Evolutionary conservation across 2,329 filamentous ascomycete species (phyloP), one percentile per base, ranked within the genome.

Genomic region (Fusarium brevicatenulatum): DNA sequence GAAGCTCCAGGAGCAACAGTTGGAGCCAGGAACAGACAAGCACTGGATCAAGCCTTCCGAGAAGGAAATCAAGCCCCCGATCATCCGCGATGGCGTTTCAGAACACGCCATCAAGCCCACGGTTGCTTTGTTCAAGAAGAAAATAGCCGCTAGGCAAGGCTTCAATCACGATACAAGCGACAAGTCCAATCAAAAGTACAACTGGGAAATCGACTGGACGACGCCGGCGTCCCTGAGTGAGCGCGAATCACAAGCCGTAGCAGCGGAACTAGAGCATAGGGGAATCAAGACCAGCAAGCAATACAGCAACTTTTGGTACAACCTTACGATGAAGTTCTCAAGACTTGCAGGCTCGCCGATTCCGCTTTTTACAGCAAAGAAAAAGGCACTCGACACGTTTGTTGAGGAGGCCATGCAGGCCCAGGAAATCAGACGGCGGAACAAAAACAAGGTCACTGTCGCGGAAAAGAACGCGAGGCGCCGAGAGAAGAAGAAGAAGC

Each of bases 21-120:
- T 63, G 4, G 42, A 58, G 44, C 39, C 56, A 10, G 61, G 43
- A 34, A 25, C 50, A 4, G 32, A 58, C 32, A 55, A 28, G 18
- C 63, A 49, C n/a, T 65, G 47, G 39, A n/a, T 25, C 23, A 72
- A 70, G 23, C 66, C 55, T 19, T 16, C 46, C 4, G 56, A 62
- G 25, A 65, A 63, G 47, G 63, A 69, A 37, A 54, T 70, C 39
- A 73, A 73, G 49, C 74, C 74, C 37, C n/a, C 53, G 16, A 28
- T 72, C 13, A 63, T 78, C 39, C 73, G 75, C 34, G 74, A 78
- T 50, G 65, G 70, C 18, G 68, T 73, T 36, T 74, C 77, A 32
- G 74, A 78, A 23, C 68, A 78, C 34, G 71, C 77, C 3, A 74
- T 76, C 55, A 78, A 78, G 50, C 68, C 70, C 37, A 74, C 73